These are phyloP conservation scores for Alternaria arborescens DNA, from an alignment of 2,329 filamentous ascomycete genomes.

Conservation along the genomic window DNA sequence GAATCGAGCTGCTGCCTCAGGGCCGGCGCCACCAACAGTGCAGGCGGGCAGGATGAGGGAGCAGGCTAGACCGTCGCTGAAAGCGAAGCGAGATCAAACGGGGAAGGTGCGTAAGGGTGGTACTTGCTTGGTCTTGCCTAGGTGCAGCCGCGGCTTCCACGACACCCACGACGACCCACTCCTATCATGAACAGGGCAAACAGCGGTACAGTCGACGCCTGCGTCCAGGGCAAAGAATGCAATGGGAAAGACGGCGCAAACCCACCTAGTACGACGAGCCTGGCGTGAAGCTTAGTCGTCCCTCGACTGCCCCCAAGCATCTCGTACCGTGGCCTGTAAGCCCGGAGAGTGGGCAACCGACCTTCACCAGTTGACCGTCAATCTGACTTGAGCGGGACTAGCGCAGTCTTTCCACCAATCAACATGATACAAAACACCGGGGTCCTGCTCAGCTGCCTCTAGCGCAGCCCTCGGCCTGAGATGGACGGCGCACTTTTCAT, in stretches of 20 bases:
- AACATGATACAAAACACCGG: not conserved
- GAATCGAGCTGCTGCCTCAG: constrained; percentile 3
- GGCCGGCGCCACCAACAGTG: constrained; percentile 22
- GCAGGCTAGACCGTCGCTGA: constrained; percentile 20
- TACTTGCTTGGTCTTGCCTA: constrained; percentile 6
- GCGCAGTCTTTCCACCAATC: constrained; percentile 8
- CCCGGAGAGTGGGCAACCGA: constrained; percentile 4
- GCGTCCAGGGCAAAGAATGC: too few relatives aligned
- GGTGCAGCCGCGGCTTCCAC: constrained; percentile 16
- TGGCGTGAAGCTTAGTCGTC: not conserved
- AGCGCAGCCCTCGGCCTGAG: constrained; percentile 16
- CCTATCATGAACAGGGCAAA: not conserved
- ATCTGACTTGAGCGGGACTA: constrained; percentile 19
- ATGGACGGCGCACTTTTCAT: constrained; percentile 17
- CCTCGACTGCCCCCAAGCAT: not conserved
- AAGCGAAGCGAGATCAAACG: constrained; percentile 25
- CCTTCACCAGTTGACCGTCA: constrained; percentile 17
- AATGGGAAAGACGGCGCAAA: not conserved
- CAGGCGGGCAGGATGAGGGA: constrained; percentile 9
- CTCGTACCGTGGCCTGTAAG: not conserved
- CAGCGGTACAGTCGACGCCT: not conserved
- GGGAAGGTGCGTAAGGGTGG: constrained; percentile 23
- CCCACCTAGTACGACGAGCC: not conserved
- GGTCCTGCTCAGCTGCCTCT: constrained; percentile 15
- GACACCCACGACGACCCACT: not conserved